These are phyloP conservation scores for Ustulina deusta DNA, from an alignment of 2,329 filamentous ascomycete species.

Conservation along the genomic window DNA sequence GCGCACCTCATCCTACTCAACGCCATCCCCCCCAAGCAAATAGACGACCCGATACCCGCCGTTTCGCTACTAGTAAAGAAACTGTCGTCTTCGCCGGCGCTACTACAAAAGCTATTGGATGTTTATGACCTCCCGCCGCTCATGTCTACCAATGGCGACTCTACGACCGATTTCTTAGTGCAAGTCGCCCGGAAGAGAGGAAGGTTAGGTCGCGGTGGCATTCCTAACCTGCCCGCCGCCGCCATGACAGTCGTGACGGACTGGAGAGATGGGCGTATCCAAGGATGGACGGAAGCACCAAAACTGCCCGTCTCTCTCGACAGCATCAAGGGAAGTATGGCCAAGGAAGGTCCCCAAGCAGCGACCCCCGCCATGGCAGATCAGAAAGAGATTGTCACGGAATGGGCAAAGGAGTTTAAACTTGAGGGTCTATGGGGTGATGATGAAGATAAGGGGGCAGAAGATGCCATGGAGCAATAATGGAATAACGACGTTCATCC, in stretches of 20 bases:
- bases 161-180: constrained; percentile 90
- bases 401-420: constrained; percentile 96
- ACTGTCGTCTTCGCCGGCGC: constrained; percentile 76
- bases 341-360: constrained; percentile 14
- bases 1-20: constrained; percentile 90
- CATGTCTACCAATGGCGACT: constrained; percentile 76
- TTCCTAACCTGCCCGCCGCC: constrained; percentile 88
- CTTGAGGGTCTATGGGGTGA: constrained; percentile 92
- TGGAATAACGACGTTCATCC: constrained; percentile 19
- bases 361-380: constrained; percentile 54
- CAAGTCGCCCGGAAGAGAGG: constrained; percentile 96
- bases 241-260: constrained; percentile 96
- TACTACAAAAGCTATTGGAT: constrained; percentile 82
- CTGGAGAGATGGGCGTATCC: constrained; percentile 94
- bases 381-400: constrained; percentile 76
- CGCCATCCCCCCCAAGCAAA: constrained; percentile 92
- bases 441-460: constrained; percentile 54
- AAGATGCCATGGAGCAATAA: constrained; percentile 66
- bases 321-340: constrained; percentile 24
- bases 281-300: constrained; percentile 89
- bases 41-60: constrained; percentile 90
- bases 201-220: constrained; percentile 85
- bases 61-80: constrained; percentile 86
- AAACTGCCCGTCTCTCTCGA: constrained; percentile 66
- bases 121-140: constrained; percentile 88